Evolutionary conservation across 106 monocot species (phyloP).

Genomic region (Allium fistulosum): DNA sequence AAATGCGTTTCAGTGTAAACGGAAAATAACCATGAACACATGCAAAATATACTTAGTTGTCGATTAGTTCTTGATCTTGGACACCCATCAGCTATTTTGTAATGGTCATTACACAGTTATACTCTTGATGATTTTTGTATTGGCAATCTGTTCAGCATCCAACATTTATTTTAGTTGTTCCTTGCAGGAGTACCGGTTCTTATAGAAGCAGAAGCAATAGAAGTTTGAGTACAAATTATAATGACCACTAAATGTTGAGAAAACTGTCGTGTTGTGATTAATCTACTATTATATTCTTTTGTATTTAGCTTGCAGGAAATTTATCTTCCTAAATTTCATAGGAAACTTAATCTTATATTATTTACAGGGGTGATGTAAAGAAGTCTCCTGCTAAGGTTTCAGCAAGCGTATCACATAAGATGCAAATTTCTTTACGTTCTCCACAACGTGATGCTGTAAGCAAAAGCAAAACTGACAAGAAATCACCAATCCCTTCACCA

Average conservation of each 20-base stretch:
- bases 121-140: too few relatives aligned
- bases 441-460: conserved; percentile 9
- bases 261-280: not conserved
- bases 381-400: conserved; percentile 11
- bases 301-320: not conserved
- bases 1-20: too few relatives aligned
- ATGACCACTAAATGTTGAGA: conserved; percentile 17
- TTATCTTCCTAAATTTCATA: not conserved
- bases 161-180: too few relatives aligned
- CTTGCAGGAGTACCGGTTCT: too few relatives aligned
- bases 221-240: conserved; percentile 32
- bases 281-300: not conserved
- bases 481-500: not conserved
- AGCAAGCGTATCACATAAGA: conserved; percentile 2
- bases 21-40: too few relatives aligned
- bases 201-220: conserved; percentile 2
- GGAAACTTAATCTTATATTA: not conserved
- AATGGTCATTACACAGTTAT: too few relatives aligned
- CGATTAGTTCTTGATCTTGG: too few relatives aligned
- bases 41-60: too few relatives aligned
- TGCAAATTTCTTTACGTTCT: conserved; percentile 10
- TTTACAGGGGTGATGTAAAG: conserved; percentile 16
- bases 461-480: not conserved
- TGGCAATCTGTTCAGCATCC: too few relatives aligned
- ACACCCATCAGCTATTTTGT: too few relatives aligned